Evolutionary conservation across 78 protist species (phyloP).

Genomic region (Guillardia theta): DNA sequence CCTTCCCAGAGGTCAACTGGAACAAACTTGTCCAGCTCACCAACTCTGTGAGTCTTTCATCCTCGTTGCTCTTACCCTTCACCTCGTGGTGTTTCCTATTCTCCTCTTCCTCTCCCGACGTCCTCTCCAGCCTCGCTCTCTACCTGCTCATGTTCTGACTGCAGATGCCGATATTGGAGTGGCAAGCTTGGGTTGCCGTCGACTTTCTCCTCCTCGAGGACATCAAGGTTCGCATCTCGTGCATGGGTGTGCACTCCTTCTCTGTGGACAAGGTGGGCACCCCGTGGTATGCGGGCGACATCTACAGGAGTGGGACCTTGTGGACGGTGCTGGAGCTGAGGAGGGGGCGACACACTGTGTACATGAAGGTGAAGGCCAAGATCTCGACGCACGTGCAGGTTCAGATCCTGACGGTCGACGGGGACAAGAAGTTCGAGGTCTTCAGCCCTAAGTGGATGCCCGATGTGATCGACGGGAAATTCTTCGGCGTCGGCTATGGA

Average conservation of each 20-base stretch:
- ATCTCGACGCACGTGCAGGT: neutral
- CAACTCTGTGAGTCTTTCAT: neutral
- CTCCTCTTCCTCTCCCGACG: no score
- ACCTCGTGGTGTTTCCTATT: no score
- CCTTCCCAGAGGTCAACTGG: neutral
- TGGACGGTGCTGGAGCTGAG: neutral
- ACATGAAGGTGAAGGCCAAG: neutral
- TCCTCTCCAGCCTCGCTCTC: no score
- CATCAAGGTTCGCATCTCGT: neutral
- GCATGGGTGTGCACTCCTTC: neutral
- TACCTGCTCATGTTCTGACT: no score
- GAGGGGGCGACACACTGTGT: neutral
- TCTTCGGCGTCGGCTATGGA: neutral
- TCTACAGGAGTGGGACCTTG: neutral
- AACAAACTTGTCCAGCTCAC: neutral
- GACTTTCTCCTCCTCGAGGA: neutral
- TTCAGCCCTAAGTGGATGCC: neutral
- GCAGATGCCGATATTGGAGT: neutral
- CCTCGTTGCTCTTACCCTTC: no score
- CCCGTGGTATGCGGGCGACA: conserved; percentile 12
- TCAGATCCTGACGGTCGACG: neutral
- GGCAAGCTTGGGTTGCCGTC: neutral
- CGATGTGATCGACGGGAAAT: neutral
- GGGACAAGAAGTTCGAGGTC: neutral
- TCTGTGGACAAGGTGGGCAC: neutral